Evolutionary conservation across 2,329 filamentous ascomycete species (phyloP).

Genomic region (Botryotinia narcissicola): DNA sequence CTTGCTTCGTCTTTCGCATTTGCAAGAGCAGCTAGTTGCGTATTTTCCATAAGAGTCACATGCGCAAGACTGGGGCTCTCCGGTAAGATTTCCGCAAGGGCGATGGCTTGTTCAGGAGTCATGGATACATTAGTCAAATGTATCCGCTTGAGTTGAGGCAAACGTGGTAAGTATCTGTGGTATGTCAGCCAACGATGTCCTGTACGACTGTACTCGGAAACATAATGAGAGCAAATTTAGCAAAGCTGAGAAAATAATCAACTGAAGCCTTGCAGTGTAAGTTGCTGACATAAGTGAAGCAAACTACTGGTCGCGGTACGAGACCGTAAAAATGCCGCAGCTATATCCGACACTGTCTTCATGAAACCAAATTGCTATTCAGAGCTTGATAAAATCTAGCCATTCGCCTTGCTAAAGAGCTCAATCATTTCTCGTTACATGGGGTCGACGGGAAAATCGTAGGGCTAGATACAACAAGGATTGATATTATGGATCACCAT

Average conservation of each 20-base stretch:
- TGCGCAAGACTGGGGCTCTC: constrained; percentile 81
- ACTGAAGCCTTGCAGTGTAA: background rate
- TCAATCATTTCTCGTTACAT: background rate
- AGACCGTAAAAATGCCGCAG: background rate
- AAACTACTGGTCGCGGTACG: constrained; percentile 17
- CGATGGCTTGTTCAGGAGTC: constrained; percentile 83
- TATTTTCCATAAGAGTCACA: constrained; percentile 82
- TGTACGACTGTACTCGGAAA: background rate
- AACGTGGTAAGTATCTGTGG: constrained; percentile 69
- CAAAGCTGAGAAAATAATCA: constrained; percentile 13
- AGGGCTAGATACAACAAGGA: constrained; percentile 10
- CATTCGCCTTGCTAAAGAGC: background rate
- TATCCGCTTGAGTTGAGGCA: constrained; percentile 75
- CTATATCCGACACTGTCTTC: background rate
- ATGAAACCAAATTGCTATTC: background rate
- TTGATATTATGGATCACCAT: constrained; percentile 1
- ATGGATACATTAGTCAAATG: constrained; percentile 84
- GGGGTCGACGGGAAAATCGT: background rate
- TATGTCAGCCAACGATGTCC: constrained; percentile 14
- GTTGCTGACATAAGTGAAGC: constrained; percentile 11
- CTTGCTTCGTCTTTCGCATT: constrained; percentile 72
- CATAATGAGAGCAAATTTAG: background rate
- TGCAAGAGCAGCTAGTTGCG: constrained; percentile 66
- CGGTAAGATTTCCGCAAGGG: constrained; percentile 83
- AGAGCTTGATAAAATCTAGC: background rate